Percentiles rank a stretch among this genome's conserved stretches.
Conservation (phyloP, 371 early-diverging fungal species). For the Rhizopus arrhizus region DNA sequence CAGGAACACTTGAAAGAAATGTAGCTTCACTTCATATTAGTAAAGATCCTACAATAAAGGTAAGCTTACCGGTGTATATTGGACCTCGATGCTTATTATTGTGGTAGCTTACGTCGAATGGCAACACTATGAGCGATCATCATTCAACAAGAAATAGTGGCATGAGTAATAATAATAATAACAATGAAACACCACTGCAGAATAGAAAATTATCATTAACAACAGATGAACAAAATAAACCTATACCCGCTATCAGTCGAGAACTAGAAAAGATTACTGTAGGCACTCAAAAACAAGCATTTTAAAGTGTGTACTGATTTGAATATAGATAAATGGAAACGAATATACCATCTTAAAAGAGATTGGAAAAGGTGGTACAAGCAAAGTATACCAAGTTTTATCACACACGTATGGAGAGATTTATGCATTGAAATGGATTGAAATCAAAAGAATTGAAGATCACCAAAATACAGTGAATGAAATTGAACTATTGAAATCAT, state of each 20-base stretch:
- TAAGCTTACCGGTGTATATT: not conserved
- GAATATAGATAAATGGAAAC: slow-evolving; percentile 7
- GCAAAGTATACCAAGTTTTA: slow-evolving; percentile 89
- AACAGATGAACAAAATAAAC: not conserved
- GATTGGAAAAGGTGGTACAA: slow-evolving; percentile 89
- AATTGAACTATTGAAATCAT: slow-evolving; percentile 71
- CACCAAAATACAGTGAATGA: slow-evolving; percentile 81
- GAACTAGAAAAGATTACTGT: not conserved
- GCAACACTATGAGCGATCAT: too few relatives aligned
- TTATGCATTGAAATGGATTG: slow-evolving; percentile 89
- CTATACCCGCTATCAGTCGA: slow-evolving; percentile 2
- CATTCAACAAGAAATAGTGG: not conserved
- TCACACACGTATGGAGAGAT: slow-evolving; percentile 59
- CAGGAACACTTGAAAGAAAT: slow-evolving; percentile 12
- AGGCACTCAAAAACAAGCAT: not conserved
- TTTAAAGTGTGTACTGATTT: not conserved
- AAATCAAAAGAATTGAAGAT: slow-evolving; percentile 69
- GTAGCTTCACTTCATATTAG: slow-evolving; percentile 13
- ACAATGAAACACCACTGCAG: not conserved
- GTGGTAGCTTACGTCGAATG: too few relatives aligned
- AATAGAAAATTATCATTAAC: slow-evolving; percentile 3
- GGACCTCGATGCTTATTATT: too few relatives aligned
- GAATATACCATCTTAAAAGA: slow-evolving; percentile 26
- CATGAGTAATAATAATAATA: not conserved
- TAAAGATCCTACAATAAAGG: not conserved